Percentiles rank a stretch among this genome's conserved stretches.
phyloP scores from a whole-genome alignment of 2,329 filamentous ascomycete genomes.

The Neofusicoccum laricinum region DNA sequence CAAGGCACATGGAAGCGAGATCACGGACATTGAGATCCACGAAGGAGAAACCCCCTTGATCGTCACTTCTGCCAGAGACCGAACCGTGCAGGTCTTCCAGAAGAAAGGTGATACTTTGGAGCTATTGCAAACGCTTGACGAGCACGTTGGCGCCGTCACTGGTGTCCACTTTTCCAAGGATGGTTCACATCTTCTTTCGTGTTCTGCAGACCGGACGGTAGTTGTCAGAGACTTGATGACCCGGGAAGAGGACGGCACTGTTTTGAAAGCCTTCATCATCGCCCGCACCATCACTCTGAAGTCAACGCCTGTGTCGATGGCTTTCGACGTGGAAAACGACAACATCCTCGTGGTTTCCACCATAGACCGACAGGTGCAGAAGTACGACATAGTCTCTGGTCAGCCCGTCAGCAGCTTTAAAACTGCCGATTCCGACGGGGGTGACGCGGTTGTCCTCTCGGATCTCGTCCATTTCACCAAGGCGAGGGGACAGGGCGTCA shows the following conservation, averaged over 20 bases:
- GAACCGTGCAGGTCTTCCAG: constrained; percentile 88
- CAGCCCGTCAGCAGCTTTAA: constrained; percentile 73
- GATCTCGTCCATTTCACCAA: constrained; percentile 65
- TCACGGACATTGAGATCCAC: constrained; percentile 75
- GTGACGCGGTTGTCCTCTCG: constrained; percentile 79
- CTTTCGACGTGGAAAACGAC: constrained; percentile 61
- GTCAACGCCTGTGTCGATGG: constrained; percentile 82
- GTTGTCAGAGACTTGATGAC: constrained; percentile 76
- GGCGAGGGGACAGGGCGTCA: constrained; percentile 59
- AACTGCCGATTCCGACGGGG: constrained; percentile 73
- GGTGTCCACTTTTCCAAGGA: constrained; percentile 73
- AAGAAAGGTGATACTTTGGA: constrained; percentile 60
- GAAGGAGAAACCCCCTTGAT: constrained; percentile 64
- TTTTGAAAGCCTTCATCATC: constrained; percentile 72
- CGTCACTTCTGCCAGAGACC: constrained; percentile 81
- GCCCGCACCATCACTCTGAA: constrained; percentile 77
- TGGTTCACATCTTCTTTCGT: constrained; percentile 72
- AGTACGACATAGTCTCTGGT: constrained; percentile 63
- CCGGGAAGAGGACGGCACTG: constrained; percentile 58
- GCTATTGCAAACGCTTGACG: constrained; percentile 85
- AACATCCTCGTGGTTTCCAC: constrained; percentile 58
- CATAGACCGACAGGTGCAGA: constrained; percentile 60
- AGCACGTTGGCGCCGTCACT: constrained; percentile 84
- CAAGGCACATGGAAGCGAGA: constrained; percentile 83
- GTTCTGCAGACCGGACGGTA: constrained; percentile 82